phyloP scores from a whole-genome alignment of 2,329 filamentous ascomycete genomes.

The Colletotrichum cordylinicola region DNA sequence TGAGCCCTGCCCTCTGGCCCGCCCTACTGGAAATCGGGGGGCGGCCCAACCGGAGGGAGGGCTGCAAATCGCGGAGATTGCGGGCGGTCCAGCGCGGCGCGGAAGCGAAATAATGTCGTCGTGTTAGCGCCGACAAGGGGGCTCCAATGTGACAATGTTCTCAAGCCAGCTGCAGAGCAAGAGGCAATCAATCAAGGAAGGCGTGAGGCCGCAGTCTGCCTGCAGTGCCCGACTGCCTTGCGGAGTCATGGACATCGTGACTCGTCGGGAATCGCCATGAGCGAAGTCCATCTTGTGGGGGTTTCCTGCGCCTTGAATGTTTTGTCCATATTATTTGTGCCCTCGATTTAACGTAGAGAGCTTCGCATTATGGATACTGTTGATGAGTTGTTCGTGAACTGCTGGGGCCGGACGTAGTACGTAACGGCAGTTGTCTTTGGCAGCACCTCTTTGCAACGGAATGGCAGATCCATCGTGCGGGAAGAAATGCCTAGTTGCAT shows the following conservation, averaged over 20 bases:
- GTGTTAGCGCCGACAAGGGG: constrained; percentile 4
- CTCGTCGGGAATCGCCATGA: background rate
- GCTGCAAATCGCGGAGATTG: constrained; percentile 16
- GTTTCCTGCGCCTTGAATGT: background rate
- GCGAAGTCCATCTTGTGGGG: background rate
- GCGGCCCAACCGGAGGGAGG: background rate
- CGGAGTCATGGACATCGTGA: background rate
- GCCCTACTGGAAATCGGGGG: background rate
- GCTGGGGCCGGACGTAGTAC: background rate
- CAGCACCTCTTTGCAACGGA: background rate
- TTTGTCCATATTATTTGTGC: constrained; percentile 2
- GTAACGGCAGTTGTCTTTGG: background rate
- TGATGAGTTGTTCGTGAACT: background rate
- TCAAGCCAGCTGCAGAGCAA: background rate
- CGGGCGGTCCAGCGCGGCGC: constrained; percentile 1
- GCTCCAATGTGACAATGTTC: background rate
- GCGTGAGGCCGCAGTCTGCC: background rate
- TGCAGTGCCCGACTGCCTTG: background rate
- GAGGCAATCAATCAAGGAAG: background rate
- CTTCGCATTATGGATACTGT: background rate
- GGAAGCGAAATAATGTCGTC: constrained; percentile 18
- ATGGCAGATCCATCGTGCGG: background rate
- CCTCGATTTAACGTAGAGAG: background rate
- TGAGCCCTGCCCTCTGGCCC: background rate
- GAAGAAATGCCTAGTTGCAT: background rate